Evolutionary conservation across 768 basidiomycete genomes (phyloP).

Genomic region (Lactarius sanguifluus): DNA sequence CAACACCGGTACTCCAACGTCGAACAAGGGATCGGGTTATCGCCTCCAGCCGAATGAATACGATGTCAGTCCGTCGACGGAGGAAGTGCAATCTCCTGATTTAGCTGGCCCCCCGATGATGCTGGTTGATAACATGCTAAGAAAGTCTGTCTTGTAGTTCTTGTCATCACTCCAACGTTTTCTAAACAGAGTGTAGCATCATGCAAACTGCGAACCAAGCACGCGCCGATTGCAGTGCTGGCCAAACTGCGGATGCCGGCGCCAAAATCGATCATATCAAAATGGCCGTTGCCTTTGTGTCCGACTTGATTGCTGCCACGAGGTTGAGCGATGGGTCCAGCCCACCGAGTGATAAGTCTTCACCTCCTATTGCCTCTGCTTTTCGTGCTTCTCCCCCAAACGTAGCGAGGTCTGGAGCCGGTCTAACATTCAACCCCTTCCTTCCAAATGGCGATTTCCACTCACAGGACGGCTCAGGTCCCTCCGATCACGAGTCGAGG

Average conservation of each 20-base stretch:
- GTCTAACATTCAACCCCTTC: conserved; percentile 30
- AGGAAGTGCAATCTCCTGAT: conserved; percentile 37
- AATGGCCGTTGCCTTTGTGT: conserved; percentile 52
- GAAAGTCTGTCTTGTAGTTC: conserved; percentile 46
- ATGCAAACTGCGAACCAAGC: conserved; percentile 60
- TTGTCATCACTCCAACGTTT: conserved; percentile 24
- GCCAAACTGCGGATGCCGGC: conserved; percentile 48
- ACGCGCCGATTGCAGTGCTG: conserved; percentile 48
- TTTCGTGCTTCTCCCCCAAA: conserved; percentile 29
- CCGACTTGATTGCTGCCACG: conserved; percentile 52
- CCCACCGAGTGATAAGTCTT: conserved; percentile 33
- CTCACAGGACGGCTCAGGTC: conserved; percentile 35
- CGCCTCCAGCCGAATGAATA: conserved; percentile 32
- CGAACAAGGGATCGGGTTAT: conserved; percentile 35
- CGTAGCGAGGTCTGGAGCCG: conserved; percentile 16
- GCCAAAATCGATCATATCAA: conserved; percentile 56
- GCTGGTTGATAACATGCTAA: conserved; percentile 50
- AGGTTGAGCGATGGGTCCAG: conserved; percentile 38
- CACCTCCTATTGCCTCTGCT: conserved; percentile 19
- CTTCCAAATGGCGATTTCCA: conserved; percentile 32
- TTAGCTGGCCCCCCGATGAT: conserved; percentile 49
- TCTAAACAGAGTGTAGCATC: conserved; percentile 45
- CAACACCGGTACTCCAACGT: conserved; percentile 32
- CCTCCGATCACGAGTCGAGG: conserved; percentile 43
- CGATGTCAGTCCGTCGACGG: conserved; percentile 29